Conservation (phyloP, 1,284 basidiomycete species). For the Microbotryum saponariae region DNA sequence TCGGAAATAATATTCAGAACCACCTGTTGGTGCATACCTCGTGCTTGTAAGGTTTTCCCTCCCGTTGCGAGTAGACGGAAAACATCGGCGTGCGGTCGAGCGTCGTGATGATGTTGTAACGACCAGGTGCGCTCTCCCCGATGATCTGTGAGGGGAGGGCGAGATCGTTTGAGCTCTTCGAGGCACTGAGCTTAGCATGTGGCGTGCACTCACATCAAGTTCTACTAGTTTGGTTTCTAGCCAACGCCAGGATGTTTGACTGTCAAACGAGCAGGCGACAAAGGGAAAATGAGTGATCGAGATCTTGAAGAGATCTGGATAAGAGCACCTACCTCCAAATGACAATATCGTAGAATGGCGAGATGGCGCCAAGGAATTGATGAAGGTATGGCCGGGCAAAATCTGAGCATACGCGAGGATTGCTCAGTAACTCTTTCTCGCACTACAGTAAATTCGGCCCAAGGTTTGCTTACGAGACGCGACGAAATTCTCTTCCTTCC, state of each 20-base stretch:
- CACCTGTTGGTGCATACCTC: conserved; percentile 36
- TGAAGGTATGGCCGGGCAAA: conserved; percentile 76
- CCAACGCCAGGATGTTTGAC: conserved; percentile 75
- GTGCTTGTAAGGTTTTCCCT: conserved; percentile 67
- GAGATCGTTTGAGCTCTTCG: neutral
- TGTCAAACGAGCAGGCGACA: conserved; percentile 43
- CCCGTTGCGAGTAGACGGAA: conserved; percentile 65
- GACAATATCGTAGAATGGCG: conserved; percentile 75
- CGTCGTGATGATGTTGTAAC: conserved; percentile 31
- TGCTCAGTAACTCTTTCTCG: conserved; percentile 70
- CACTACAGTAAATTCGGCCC: conserved; percentile 5
- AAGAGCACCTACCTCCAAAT: conserved; percentile 55
- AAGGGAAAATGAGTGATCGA: too few species aligned
- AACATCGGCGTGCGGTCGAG: conserved; percentile 85
- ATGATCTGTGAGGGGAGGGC: conserved; percentile 45
- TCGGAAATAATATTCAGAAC: neutral
- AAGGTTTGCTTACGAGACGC: neutral
- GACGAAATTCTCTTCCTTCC: conserved; percentile 25
- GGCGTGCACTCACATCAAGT: conserved; percentile 45
- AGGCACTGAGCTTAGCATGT: neutral
- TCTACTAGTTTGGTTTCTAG: conserved; percentile 83
- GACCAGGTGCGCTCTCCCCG: neutral
- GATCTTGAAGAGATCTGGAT: too few species aligned
- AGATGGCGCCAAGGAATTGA: conserved; percentile 68
- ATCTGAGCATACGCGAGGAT: conserved; percentile 65